Evolutionary conservation across 768 basidiomycete genomes (phyloP), one percentile per base, ranked within the genome.

Genomic region (Mycena vitilis): DNA sequence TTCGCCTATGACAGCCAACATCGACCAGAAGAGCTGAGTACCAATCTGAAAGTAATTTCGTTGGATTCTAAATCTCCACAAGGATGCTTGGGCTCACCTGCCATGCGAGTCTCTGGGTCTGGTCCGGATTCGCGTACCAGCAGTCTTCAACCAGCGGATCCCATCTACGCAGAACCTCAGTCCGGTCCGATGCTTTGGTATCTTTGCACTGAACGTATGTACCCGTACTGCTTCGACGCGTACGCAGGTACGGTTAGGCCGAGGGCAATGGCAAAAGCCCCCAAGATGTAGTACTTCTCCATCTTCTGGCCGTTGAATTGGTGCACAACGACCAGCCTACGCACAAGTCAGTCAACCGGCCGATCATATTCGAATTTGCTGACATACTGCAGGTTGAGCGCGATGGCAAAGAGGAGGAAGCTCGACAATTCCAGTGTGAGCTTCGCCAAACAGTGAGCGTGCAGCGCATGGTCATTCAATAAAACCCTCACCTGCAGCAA

Each of bases 151-250:
- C 65, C 13, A 75, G 62, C 11, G 73, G 72, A 53, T 75, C 74
- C 74, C 74, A 75, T 62, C 54, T 38, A 70, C 6, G 68, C 65
- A 68, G 36, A 42, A 16, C 16, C 23, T 40, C 51, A n/a, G 25
- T 22, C 7, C n/a, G n/a, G n/a, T n/a, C 8, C 30, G 18, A 47
- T 8, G 34, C 18, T 38, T 67, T 71, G 25, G 37, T 2, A 73
- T 18, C 36, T 30, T 8, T 1, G 47, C 9, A 9, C n/a, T 48
- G 47, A 13, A 25, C 73, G 20, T n/a, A n/a, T n/a, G n/a, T 23
- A 71, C 74, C 74, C 75, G 37, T 75, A 75, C 54, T 74, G 73
- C 4, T 64, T 59, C 9, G 65, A 54, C 10, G 74, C 74, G 47
- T 75, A 75, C 10, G 74, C 69, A 1, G 74, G 74, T 7, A 75